A percentile compares a stretch with the other conserved stretches of the same genome.
Evolutionary conservation across 257 asterid genomes (phyloP).

Genomic region (Nicotiana sylvestris): DNA sequence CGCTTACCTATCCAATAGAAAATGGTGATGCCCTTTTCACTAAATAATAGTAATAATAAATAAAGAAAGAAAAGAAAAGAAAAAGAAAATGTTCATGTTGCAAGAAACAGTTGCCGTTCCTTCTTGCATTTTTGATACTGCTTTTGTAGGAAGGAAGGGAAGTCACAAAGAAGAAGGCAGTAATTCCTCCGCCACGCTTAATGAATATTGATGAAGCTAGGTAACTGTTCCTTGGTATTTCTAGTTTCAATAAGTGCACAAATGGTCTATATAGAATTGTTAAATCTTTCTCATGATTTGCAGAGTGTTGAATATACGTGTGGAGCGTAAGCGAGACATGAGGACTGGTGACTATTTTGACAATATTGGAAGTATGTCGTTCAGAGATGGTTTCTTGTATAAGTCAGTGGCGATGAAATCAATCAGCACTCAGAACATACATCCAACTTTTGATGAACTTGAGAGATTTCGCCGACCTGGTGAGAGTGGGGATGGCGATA

Average conservation of each 20-base stretch:
- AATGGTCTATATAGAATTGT: constrained; percentile 5
- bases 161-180: constrained; percentile 79
- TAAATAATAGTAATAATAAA: no score
- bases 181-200: constrained; percentile 79
- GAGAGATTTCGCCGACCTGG: constrained; percentile 85
- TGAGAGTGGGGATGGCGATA: constrained; percentile 77
- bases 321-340: constrained; percentile 85
- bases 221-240: constrained; percentile 31
- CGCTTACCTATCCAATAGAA: not conserved
- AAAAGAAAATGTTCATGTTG: not conserved
- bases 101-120: not conserved
- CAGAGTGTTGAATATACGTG: constrained; percentile 85
- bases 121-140: constrained; percentile 3
- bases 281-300: constrained; percentile 7
- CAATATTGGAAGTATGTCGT: constrained; percentile 84
- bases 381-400: constrained; percentile 88
- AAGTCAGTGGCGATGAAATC: constrained; percentile 82
- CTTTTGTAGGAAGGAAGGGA: constrained; percentile 82
- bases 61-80: no score
- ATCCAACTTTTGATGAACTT: constrained; percentile 92
- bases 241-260: not conserved
- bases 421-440: constrained; percentile 68
- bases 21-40: not conserved
- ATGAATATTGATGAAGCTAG: constrained; percentile 92
- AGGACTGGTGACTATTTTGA: constrained; percentile 81